A percentile compares a stretch with the other conserved stretches of the same genome.
These are phyloP conservation scores for Saccharomycopsis olivae DNA, from an alignment of 805 yeast species.

Conservation along the genomic window DNA sequence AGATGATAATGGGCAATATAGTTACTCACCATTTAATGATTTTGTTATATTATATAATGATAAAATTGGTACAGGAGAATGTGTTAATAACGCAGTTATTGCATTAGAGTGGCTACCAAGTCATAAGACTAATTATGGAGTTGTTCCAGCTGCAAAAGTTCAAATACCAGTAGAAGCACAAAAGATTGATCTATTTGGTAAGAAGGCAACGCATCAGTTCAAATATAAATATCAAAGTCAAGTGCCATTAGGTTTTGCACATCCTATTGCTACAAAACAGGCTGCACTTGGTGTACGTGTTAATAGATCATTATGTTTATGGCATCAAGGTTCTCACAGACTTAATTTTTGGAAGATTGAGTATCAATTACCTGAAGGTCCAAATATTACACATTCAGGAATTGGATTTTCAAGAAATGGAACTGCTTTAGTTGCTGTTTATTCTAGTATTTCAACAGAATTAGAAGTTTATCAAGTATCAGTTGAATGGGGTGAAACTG, in stretches of 20 bases:
- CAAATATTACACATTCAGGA: conserved; percentile 30
- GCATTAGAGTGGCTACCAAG: conserved; percentile 64
- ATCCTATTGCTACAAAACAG: conserved; percentile 57
- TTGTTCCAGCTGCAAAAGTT: conserved; percentile 43
- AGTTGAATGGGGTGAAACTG: conserved; percentile 41
- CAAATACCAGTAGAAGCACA: conserved; percentile 18
- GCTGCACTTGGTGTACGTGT: conserved; percentile 59
- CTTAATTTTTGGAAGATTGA: conserved; percentile 53
- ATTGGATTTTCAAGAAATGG: conserved; percentile 46
- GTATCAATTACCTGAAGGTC: no score
- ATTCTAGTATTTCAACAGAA: conserved; percentile 26
- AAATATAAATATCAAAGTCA: conserved; percentile 50
- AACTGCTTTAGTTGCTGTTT: conserved; percentile 32
- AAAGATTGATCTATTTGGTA: conserved; percentile 15
- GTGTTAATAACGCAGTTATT: conserved; percentile 22
- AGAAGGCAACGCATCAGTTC: conserved; percentile 28
- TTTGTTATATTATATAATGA: conserved; percentile 28
- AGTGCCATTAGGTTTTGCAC: conserved; percentile 50
- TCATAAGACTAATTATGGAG: conserved; percentile 56
- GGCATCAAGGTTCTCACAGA: conserved; percentile 55
- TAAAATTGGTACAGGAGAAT: conserved; percentile 16
- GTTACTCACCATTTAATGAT: conserved; percentile 21
- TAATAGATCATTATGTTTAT: conserved; percentile 48
- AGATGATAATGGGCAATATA: conserved; percentile 17
- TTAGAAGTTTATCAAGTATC: conserved; percentile 33